Evolutionary conservation across 164 flowering plant species (phyloP).

Genomic region (Annona squamosa): DNA sequence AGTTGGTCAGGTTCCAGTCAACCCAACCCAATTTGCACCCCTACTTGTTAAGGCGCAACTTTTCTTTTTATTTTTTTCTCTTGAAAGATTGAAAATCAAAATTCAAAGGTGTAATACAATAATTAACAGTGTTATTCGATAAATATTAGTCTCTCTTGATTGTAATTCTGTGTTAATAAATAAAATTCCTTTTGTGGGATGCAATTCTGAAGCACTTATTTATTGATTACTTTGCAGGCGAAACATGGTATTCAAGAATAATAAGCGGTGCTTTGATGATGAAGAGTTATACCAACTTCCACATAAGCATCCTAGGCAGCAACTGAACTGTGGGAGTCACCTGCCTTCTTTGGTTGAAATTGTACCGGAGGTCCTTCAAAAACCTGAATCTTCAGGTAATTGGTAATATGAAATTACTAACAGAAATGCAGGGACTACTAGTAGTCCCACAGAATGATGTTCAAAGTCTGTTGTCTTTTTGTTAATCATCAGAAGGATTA

Average conservation of each 20-base stretch:
- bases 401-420: no score
- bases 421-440: neutral
- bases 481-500: neutral
- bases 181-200: no score
- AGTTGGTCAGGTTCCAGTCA: no score
- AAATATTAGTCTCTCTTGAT: no score
- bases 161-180: no score
- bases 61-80: no score
- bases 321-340: slow-evolving; percentile 18
- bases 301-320: slow-evolving; percentile 34
- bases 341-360: slow-evolving; percentile 16
- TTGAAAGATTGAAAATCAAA: no score
- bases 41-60: no score
- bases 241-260: slow-evolving; percentile 29
- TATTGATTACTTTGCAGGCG: slow-evolving; percentile 21
- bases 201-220: no score
- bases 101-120: no score
- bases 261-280: slow-evolving; percentile 35
- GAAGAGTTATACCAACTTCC: slow-evolving; percentile 28
- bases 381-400: slow-evolving; percentile 27
- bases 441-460: neutral
- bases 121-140: no score
- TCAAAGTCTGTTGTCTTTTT: neutral
- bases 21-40: no score
- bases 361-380: slow-evolving; percentile 11